A percentile compares a stretch with the other conserved stretches of the same genome.
Conservation (phyloP, 768 basidiomycete genomes). For the button mushroom (Agaricus bisporus) region DNA sequence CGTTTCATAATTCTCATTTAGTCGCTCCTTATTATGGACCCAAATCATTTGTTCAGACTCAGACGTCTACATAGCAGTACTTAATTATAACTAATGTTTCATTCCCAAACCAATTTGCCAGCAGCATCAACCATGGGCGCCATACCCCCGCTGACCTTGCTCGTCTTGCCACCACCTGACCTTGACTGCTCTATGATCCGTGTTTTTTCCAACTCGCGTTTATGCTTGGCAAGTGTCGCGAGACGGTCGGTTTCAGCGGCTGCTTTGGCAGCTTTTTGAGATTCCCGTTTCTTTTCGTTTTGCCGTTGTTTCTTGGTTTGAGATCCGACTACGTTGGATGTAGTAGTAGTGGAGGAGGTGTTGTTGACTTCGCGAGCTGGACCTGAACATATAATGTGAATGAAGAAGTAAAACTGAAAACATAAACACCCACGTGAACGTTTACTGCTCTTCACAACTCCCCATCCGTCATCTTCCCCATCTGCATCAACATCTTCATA, state of each 20-base stretch:
- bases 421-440: conserved; percentile 30
- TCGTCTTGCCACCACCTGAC: conserved; percentile 19
- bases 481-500: conserved; percentile 72
- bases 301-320: conserved; percentile 67
- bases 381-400: neutral
- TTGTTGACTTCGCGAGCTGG: neutral
- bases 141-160: conserved; percentile 52
- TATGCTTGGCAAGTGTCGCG: conserved; percentile 49
- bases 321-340: conserved; percentile 19
- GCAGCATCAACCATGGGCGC: conserved; percentile 48
- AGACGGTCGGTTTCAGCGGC: conserved; percentile 47
- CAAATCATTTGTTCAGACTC: neutral
- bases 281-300: conserved; percentile 55
- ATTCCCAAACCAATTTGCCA: conserved; percentile 60
- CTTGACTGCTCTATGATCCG: conserved; percentile 45
- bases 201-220: conserved; percentile 49
- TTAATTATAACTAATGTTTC: conserved; percentile 14
- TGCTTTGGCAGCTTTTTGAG: conserved; percentile 49
- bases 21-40: conserved; percentile 9
- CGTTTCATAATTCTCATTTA: conserved; percentile 8
- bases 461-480: conserved; percentile 78
- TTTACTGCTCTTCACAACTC: conserved; percentile 60
- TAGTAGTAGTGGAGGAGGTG: neutral
- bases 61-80: neutral
- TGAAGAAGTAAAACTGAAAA: too few species aligned